phyloP scores from a whole-genome alignment of 495 filamentous ascomycete genomes.

The Amniculicola lignicola region DNA sequence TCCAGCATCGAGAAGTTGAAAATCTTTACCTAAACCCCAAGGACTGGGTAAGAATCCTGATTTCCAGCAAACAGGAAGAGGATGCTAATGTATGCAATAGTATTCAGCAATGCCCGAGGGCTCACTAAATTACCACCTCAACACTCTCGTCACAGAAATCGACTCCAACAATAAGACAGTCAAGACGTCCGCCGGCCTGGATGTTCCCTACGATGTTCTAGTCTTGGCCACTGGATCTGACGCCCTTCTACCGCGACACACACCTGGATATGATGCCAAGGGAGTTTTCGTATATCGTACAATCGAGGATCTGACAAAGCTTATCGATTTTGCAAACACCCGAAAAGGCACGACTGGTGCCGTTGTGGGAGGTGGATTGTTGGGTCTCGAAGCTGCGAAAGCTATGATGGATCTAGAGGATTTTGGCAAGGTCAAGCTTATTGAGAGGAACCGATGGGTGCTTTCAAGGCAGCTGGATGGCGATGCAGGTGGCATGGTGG shows the following conservation, averaged over 20 bases:
- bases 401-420: conserved; percentile 87
- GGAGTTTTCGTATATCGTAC: conserved; percentile 96
- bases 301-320: conserved; percentile 74
- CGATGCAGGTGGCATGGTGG: conserved; percentile 80
- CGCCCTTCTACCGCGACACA: conserved; percentile 74
- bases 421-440: conserved; percentile 73
- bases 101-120: conserved; percentile 60
- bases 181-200: conserved; percentile 65
- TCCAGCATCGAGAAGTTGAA: conserved; percentile 84
- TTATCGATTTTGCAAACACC: conserved; percentile 68
- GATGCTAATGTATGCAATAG: conserved; percentile 34
- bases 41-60: conserved; percentile 68
- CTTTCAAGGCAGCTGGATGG: conserved; percentile 80
- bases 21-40: conserved; percentile 85
- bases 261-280: conserved; percentile 77
- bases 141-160: conserved; percentile 74
- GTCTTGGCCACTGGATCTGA: conserved; percentile 91
- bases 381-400: conserved; percentile 92
- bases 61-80: not conserved
- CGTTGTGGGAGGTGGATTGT: conserved; percentile 85
- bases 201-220: conserved; percentile 80
- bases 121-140: conserved; percentile 76
- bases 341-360: conserved; percentile 68
- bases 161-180: conserved; percentile 62
- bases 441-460: conserved; percentile 90